Evolutionary conservation across 2,329 filamentous ascomycete species (phyloP).

Genomic region (Aspergillus pseudoterreus): DNA sequence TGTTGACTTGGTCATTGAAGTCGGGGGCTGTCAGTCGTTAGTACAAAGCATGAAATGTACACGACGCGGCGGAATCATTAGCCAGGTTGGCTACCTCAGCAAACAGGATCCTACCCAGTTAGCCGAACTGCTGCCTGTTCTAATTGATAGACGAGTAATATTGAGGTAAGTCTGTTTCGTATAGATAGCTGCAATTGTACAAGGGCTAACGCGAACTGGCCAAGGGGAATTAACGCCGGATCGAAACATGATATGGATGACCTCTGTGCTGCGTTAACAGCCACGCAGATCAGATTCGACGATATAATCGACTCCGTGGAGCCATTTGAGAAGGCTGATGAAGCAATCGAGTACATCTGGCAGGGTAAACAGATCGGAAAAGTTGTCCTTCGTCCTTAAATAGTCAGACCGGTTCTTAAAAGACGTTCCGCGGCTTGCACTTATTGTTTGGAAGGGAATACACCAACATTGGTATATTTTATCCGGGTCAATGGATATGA

Average conservation of each 20-base stretch:
- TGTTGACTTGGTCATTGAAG: constrained; percentile 39
- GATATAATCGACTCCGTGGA: constrained; percentile 40
- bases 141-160: constrained; percentile 38
- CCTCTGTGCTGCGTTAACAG: constrained; percentile 33
- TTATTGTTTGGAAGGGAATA: no score
- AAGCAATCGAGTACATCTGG: constrained; percentile 42
- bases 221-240: constrained; percentile 40
- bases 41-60: constrained; percentile 40
- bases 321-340: constrained; percentile 39
- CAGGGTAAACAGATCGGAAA: constrained; percentile 45
- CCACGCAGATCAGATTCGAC: constrained; percentile 20
- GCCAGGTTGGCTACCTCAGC: constrained; percentile 43
- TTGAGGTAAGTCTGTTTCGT: constrained; percentile 21
- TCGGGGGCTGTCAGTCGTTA: constrained; percentile 37
- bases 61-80: constrained; percentile 40
- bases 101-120: constrained; percentile 27
- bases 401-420: no score
- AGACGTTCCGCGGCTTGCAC: no score
- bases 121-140: constrained; percentile 30
- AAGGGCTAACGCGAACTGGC: not conserved
- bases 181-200: not conserved
- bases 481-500: no score
- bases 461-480: no score
- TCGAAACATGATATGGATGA: constrained; percentile 41
- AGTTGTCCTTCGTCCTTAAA: constrained; percentile 1